Conservation (phyloP, 345 rosid species). For the Arabidopsis thaliana region TAIR10.1 NC_003075.7:1337001-1337500, state of each 20-base stretch:
- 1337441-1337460: background rate
- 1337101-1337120: conserved; percentile 75
- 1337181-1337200: conserved; percentile 26
- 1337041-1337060: conserved; percentile 72
- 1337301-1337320: conserved; percentile 24
- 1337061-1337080: conserved; percentile 75
- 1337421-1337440: too few relatives aligned
- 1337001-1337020: conserved; percentile 1
- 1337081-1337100: conserved; percentile 75
- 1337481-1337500: too few relatives aligned
- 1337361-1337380: background rate
- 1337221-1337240: conserved; percentile 34
- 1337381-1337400: background rate
- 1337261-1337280: conserved; percentile 31
- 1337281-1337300: conserved; percentile 24
- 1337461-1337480: too few relatives aligned
- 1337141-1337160: conserved; percentile 78
- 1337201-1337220: conserved; percentile 35
- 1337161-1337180: conserved; percentile 48
- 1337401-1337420: background rate
- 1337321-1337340: conserved; percentile 24
- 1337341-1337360: conserved; percentile 33
- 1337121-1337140: conserved; percentile 63
- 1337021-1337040: conserved; percentile 66
- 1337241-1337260: conserved; percentile 38